A percentile compares a stretch with the other conserved stretches of the same genome.
Evolutionary conservation across 2,329 filamentous ascomycete genomes (phyloP).

Genomic region (Madurella fahalii): DNA sequence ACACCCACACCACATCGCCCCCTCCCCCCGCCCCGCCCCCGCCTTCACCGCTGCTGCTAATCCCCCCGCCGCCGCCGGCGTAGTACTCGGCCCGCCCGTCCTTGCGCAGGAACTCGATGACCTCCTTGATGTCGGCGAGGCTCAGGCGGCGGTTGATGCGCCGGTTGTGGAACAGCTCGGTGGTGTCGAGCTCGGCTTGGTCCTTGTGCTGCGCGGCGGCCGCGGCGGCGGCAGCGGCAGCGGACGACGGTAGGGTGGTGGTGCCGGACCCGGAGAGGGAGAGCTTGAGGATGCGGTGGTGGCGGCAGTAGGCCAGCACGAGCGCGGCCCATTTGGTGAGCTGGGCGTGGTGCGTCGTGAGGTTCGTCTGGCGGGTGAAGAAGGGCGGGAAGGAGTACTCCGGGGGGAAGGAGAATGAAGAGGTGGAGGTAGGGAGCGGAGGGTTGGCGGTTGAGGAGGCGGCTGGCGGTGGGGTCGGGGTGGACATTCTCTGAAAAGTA

Average conservation of each 20-base stretch:
- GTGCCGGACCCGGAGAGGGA: constrained; percentile 55
- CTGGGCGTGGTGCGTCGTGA: constrained; percentile 68
- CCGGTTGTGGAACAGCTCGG: constrained; percentile 55
- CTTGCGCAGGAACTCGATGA: constrained; percentile 56
- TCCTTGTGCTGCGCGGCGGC: constrained; percentile 28
- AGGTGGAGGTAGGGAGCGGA: neutral
- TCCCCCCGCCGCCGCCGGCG: constrained; percentile 26
- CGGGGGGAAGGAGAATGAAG: constrained; percentile 53
- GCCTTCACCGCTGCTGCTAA: constrained; percentile 21
- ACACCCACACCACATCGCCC: constrained; percentile 64
- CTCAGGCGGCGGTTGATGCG: constrained; percentile 49
- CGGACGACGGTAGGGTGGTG: too few species aligned
- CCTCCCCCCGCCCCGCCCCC: constrained; percentile 36
- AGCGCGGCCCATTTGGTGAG: constrained; percentile 82
- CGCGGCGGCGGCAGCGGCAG: constrained; percentile 38
- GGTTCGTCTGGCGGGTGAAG: constrained; percentile 77
- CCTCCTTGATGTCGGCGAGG: constrained; percentile 50
- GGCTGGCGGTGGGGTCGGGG: neutral
- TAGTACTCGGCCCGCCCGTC: constrained; percentile 67
- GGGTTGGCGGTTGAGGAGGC: neutral
- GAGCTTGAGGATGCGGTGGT: constrained; percentile 73
- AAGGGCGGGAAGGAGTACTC: constrained; percentile 78
- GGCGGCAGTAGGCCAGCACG: constrained; percentile 76
- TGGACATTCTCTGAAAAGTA: neutral
- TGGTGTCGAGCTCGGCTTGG: constrained; percentile 34